Evolutionary conservation across 352 stramenopile genomes (phyloP).

Genomic region (Blastocystis sp.): DNA sequence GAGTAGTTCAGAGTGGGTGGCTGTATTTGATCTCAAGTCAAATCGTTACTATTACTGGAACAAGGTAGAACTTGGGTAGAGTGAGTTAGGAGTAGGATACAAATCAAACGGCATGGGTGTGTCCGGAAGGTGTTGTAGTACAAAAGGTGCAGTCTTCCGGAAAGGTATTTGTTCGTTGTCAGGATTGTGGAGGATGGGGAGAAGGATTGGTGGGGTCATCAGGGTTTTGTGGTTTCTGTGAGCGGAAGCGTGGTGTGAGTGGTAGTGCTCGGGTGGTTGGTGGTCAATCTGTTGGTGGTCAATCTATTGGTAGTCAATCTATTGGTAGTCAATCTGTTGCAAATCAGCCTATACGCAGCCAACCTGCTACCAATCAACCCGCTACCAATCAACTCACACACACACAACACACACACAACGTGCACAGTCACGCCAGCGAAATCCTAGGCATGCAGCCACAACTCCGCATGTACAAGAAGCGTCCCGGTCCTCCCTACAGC

Average conservation of each 20-base stretch:
- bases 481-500: background rate
- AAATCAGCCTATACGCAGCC: no score
- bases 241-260: background rate
- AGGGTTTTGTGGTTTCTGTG: background rate
- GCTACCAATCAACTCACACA: no score
- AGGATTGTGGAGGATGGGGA: background rate
- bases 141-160: background rate
- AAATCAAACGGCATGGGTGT: constrained; percentile 16
- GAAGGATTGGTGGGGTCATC: background rate
- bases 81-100: background rate
- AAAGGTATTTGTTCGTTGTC: background rate
- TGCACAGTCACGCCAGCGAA: background rate
- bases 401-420: no score
- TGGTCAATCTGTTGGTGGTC: no score
- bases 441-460: background rate
- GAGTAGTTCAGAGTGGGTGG: no score
- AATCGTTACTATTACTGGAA: constrained; percentile 43
- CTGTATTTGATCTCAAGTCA: background rate
- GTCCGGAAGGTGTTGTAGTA: background rate
- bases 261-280: no score
- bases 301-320: no score
- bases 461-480: constrained; percentile 33
- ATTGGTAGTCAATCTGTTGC: no score
- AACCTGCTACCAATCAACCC: no score
- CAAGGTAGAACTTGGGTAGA: background rate